phyloP scores from a whole-genome alignment of 2,329 filamentous ascomycete species.

The Camillea tinctor region DNA sequence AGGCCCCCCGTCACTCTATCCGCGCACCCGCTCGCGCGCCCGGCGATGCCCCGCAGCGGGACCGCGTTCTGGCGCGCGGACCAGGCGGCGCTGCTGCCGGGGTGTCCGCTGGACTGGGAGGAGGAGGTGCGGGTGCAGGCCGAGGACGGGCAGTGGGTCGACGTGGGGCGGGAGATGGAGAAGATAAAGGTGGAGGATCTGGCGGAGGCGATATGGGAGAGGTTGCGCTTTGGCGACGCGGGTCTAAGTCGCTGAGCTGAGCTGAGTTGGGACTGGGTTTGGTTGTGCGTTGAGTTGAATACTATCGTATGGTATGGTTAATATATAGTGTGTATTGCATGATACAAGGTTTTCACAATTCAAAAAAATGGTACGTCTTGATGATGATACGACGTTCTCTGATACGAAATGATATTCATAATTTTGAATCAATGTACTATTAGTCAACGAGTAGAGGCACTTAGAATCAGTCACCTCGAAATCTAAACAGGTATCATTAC shows the following conservation, averaged over 20 bases:
- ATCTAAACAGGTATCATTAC: constrained; percentile 19
- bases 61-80: constrained; percentile 1
- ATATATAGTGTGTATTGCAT: too few relatives aligned
- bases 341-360: too few relatives aligned
- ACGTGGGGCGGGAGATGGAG: constrained; percentile 13
- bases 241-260: not conserved
- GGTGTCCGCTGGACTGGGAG: constrained; percentile 20
- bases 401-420: not conserved
- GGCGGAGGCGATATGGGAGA: constrained; percentile 6
- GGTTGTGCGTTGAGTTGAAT: too few relatives aligned
- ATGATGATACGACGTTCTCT: too few relatives aligned
- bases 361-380: too few relatives aligned
- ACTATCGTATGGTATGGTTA: too few relatives aligned
- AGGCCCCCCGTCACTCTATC: not conserved
- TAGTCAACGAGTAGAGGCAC: not conserved
- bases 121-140: constrained; percentile 5
- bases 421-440: not conserved
- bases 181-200: constrained; percentile 14
- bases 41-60: constrained; percentile 6
- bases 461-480: not conserved
- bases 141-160: constrained; percentile 24
- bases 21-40: not conserved
- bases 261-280: too few relatives aligned
- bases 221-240: constrained; percentile 10
- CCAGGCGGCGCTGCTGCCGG: not conserved